Percentiles rank a stretch among this genome's conserved stretches.
Evolutionary conservation across 352 stramenopile species (phyloP).

Genomic region (Elongisporangium prolatum): DNA sequence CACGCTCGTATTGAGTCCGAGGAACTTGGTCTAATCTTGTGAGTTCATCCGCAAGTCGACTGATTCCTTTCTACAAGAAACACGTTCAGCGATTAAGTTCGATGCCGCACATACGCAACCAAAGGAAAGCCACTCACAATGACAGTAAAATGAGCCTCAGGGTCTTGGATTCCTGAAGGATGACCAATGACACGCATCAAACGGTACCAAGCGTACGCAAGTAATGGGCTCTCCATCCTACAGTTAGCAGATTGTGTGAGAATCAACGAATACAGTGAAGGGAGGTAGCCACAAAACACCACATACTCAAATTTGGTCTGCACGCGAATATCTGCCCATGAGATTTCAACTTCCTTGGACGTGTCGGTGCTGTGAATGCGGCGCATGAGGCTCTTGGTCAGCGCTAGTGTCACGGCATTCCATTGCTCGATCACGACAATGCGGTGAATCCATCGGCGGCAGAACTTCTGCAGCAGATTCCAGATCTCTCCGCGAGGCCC

Average conservation of each 20-base stretch:
- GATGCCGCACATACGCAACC: background rate
- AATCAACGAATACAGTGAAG: background rate
- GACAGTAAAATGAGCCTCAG: conserved; percentile 78
- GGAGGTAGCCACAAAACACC: background rate
- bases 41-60: conserved; percentile 72
- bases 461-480: conserved; percentile 84
- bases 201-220: conserved; percentile 84
- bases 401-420: conserved; percentile 68
- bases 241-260: background rate
- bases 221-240: conserved; percentile 57
- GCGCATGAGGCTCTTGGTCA: conserved; percentile 72
- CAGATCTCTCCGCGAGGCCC: conserved; percentile 70
- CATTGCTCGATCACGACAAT: conserved; percentile 84
- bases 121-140: conserved; percentile 32
- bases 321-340: conserved; percentile 60
- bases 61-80: conserved; percentile 62
- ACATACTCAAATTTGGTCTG: conserved; percentile 66
- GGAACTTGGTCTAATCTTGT: conserved; percentile 60
- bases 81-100: background rate
- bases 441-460: conserved; percentile 82
- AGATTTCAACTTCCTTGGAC: conserved; percentile 65
- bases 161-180: conserved; percentile 72
- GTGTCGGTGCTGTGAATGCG: conserved; percentile 50
- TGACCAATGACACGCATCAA: conserved; percentile 80
- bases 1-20: conserved; percentile 69